Evolutionary conservation across 2,329 filamentous ascomycete genomes (phyloP).

Genomic region (Fusarium equiseti): DNA sequence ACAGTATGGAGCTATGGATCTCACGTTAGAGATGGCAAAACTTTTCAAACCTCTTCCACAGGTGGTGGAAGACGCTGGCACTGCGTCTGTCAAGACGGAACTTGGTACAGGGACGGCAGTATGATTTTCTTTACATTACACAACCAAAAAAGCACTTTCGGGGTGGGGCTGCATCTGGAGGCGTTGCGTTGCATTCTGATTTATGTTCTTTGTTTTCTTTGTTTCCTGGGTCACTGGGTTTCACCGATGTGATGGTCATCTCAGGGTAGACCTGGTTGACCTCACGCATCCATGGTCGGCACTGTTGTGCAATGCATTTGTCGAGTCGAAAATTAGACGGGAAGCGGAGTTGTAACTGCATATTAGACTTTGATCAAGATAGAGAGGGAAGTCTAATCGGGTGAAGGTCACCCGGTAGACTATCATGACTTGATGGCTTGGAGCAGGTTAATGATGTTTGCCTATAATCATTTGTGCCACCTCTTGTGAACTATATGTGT

Average conservation of each 20-base stretch:
- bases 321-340: constrained; percentile 53
- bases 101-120: constrained; percentile 50
- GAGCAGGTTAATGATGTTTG: constrained; percentile 53
- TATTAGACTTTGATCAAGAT: constrained; percentile 57
- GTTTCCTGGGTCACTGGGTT: constrained; percentile 41
- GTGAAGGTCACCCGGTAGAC: constrained; percentile 47
- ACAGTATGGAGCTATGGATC: constrained; percentile 71
- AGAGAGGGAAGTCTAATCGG: constrained; percentile 51
- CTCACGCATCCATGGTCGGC: constrained; percentile 49
- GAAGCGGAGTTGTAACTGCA: constrained; percentile 54
- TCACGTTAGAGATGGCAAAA: constrained; percentile 78
- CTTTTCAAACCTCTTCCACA: constrained; percentile 73
- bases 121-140: constrained; percentile 47
- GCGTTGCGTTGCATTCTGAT: constrained; percentile 56
- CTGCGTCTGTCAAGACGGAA: constrained; percentile 58
- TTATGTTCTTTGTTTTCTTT: constrained; percentile 48
- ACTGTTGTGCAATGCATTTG: constrained; percentile 53
- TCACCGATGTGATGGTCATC: constrained; percentile 38
- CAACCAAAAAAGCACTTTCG: constrained; percentile 49
- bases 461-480: constrained; percentile 35
- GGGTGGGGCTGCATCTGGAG: constrained; percentile 55
- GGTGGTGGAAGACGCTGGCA: constrained; percentile 58
- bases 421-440: constrained; percentile 53
- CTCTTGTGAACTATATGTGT: constrained; percentile 19
- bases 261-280: constrained; percentile 40